These are phyloP conservation scores for Mollisia scopiformis DNA, from an alignment of 2,329 filamentous ascomycete genomes.

Conservation along the genomic window DNA sequence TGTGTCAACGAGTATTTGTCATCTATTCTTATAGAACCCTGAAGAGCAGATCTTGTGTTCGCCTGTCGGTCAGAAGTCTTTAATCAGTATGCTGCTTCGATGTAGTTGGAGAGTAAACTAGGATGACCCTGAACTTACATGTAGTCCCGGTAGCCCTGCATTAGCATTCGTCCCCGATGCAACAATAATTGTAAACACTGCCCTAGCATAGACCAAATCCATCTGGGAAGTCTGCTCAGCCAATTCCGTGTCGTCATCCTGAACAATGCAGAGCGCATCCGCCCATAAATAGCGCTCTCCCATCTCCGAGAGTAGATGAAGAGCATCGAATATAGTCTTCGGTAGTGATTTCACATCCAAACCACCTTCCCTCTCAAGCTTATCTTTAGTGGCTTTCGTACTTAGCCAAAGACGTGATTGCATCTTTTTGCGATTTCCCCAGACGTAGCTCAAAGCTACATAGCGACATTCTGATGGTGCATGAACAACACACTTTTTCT, in stretches of 20 bases:
- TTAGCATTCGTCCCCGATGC: constrained; percentile 4
- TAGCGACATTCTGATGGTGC: constrained; percentile 10
- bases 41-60: not conserved
- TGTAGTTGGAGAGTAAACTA: no score
- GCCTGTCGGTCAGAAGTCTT: no score
- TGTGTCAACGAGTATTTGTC: not conserved
- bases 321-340: constrained; percentile 24
- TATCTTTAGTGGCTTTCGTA: not conserved
- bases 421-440: constrained; percentile 9
- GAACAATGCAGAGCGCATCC: constrained; percentile 25
- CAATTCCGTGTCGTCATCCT: constrained; percentile 14
- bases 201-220: constrained; percentile 25
- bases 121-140: no score
- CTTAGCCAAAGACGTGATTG: constrained; percentile 1
- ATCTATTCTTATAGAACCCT: not conserved
- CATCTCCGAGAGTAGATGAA: constrained; percentile 26
- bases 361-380: not conserved
- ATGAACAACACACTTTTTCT: constrained; percentile 6
- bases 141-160: constrained; percentile 11
- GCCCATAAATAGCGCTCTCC: constrained; percentile 23
- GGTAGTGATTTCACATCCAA: not conserved
- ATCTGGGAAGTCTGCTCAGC: constrained; percentile 28
- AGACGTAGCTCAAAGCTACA: constrained; percentile 17
- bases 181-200: constrained; percentile 11
- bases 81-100: no score